Evolutionary conservation across 805 yeast genomes (phyloP), one percentile per base, ranked within the genome.

Genomic region (Wickerhamiella shivajii): DNA sequence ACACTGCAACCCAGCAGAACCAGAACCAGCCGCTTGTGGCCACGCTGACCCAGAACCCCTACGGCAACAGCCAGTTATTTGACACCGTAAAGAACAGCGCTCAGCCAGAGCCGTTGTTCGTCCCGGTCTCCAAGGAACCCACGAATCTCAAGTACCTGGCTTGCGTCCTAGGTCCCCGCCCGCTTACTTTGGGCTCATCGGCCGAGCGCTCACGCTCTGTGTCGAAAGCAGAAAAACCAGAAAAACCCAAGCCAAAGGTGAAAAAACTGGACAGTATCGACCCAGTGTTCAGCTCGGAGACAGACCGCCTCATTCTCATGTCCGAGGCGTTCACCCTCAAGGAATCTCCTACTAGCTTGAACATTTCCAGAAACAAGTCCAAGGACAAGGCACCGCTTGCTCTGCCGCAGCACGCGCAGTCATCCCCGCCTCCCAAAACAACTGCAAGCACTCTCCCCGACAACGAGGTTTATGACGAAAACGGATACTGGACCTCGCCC

Each of bases 401-500:
- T n/a, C 19, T 24, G 7, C 34, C 34, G 9, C 17, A 20, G 3
- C 15, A 21, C 18, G 29, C 29, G 5, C 19, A 25, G 14, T 25
- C 38, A 6, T 6, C 23, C 10, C 16, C 23, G 8, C 18, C 18
- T 11, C n/a, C 33, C 28, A 3, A 21, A 18, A 14, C 33, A n/a
- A 12, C 20, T 11, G 41, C 35, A 12, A 29, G 32, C n/a, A 36
- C 51, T 1, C n/a, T n/a, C n/a, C n/a, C n/a, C n/a, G 66, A 61
- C 29, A 63, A 63, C 27, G 58, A 60, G 27, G 60, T 67, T 27
- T 62, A 63, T 18, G 70, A 76, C 33, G 74, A 72, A 10, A 69
- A 77, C 31, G 94, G 85, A 5, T 90, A 85, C 57, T 90, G 90
- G 80, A 76, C 74, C 34, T 69, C 79, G 5, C 98, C 98, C 12